These are phyloP conservation scores for Penicillium sp. DNA, from an alignment of 2,329 filamentous ascomycete species.

Conservation along the genomic window DNA sequence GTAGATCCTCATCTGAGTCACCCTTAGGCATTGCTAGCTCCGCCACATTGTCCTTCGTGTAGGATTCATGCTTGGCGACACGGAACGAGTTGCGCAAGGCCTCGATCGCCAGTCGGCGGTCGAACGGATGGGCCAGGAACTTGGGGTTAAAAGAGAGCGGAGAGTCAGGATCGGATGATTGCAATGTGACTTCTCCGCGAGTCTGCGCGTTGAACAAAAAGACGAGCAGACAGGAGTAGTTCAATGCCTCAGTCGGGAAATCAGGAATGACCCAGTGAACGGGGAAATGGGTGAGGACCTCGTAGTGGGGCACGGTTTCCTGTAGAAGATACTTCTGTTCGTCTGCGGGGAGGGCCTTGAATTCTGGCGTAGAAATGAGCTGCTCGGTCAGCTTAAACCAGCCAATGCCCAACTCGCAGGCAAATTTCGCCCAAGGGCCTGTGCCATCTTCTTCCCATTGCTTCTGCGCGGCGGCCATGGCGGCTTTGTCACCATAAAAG, in stretches of 20 bases:
- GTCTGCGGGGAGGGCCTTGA: constrained; percentile 47
- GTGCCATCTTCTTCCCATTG: constrained; percentile 50
- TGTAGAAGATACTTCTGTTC: constrained; percentile 48
- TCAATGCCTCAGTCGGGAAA: constrained; percentile 36
- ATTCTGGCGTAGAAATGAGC: constrained; percentile 48
- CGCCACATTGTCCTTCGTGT: constrained; percentile 46
- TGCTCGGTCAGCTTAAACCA: constrained; percentile 44
- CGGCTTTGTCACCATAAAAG: constrained; percentile 12
- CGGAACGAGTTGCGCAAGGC: constrained; percentile 44
- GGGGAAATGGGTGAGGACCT: constrained; percentile 53
- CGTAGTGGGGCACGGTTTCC: constrained; percentile 57
- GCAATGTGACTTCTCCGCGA: constrained; percentile 52
- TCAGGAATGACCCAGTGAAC: constrained; percentile 45
- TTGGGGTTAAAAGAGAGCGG: constrained; percentile 55
- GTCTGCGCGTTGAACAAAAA: constrained; percentile 57
- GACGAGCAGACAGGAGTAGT: constrained; percentile 47
- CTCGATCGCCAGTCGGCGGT: constrained; percentile 53
- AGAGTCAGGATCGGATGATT: constrained; percentile 51
- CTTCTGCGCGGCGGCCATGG: constrained; percentile 17
- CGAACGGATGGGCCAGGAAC: constrained; percentile 55
- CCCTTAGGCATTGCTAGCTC: constrained; percentile 47
- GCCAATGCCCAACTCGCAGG: constrained; percentile 35
- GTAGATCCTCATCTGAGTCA: constrained; percentile 56
- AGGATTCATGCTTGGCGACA: constrained; percentile 45
- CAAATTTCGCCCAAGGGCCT: constrained; percentile 37